A percentile compares a stretch with the other conserved stretches of the same genome.
These are phyloP conservation scores for Barnettozyma pratensis DNA, from an alignment of 805 yeast species.

Conservation along the genomic window DNA sequence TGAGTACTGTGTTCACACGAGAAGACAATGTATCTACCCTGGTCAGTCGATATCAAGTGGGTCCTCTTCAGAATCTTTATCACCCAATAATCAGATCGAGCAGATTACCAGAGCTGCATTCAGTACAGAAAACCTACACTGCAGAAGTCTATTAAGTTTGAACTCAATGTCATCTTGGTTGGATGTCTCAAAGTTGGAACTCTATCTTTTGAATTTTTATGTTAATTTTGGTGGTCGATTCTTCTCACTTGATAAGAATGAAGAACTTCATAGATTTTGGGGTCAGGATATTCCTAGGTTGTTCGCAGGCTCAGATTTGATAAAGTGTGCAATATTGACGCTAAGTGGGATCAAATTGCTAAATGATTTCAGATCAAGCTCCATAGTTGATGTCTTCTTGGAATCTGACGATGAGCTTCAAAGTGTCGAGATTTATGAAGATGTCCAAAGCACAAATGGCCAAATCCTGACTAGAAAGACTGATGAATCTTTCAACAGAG, in stretches of 20 bases:
- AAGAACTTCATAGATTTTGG: constrained; percentile 9
- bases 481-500: constrained; percentile 10
- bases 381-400: constrained; percentile 12
- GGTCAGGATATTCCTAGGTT: constrained; percentile 13
- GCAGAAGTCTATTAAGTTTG: constrained; percentile 4
- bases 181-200: constrained; percentile 14
- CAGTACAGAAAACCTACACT: not conserved
- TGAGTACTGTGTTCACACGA: not conserved
- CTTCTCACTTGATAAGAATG: constrained; percentile 14
- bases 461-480: constrained; percentile 12
- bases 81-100: too few relatives aligned
- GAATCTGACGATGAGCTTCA: constrained; percentile 3
- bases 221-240: constrained; percentile 18
- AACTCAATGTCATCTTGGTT: constrained; percentile 15
- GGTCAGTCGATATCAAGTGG: too few relatives aligned
- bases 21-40: not conserved
- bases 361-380: constrained; percentile 13
- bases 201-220: constrained; percentile 15
- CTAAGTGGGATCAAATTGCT: constrained; percentile 10
- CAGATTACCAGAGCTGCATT: not conserved
- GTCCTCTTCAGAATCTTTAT: too few relatives aligned
- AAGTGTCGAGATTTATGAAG: constrained; percentile 8
- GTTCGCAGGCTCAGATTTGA: constrained; percentile 13
- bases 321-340: constrained; percentile 10
- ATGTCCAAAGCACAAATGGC: constrained; percentile 6